Evolutionary conservation across 179 eudicot genomes (phyloP).

Genomic region (Heliamphora pulchella): DNA sequence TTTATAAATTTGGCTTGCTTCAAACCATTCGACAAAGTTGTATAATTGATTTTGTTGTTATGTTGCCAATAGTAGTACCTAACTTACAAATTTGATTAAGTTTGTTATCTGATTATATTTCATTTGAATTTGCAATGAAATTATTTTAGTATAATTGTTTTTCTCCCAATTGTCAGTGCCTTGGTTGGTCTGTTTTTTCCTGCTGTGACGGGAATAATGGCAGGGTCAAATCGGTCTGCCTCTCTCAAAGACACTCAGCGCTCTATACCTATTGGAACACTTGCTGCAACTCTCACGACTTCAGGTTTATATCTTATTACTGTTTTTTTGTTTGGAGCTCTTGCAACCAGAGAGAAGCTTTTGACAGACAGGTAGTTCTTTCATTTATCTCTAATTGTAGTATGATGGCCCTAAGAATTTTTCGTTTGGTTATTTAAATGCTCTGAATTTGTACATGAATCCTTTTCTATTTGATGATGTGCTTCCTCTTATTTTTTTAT

Average conservation of each 20-base stretch:
- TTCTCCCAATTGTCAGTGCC: slow-evolving; percentile 52
- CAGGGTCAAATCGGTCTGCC: slow-evolving; percentile 93
- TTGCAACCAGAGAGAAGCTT: slow-evolving; percentile 90
- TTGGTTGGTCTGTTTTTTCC: slow-evolving; percentile 98
- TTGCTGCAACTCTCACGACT: slow-evolving; percentile 80
- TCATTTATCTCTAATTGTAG: slow-evolving; percentile 6
- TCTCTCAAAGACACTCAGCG: slow-evolving; percentile 91
- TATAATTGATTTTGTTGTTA: not conserved
- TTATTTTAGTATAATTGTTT: slow-evolving; percentile 4
- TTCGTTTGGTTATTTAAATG: not conserved
- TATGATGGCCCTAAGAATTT: not conserved
- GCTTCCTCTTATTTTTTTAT: not conserved
- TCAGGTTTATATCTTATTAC: slow-evolving; percentile 58
- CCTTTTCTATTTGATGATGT: not conserved
- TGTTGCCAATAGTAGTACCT: not conserved
- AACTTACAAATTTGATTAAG: not conserved
- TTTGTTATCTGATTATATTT: not conserved
- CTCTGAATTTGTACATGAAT: not conserved
- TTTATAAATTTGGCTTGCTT: too few relatives aligned
- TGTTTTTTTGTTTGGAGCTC: slow-evolving; percentile 79
- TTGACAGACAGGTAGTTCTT: slow-evolving; percentile 64
- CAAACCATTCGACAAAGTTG: not conserved
- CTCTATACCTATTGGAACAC: slow-evolving; percentile 89
- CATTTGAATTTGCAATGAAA: not conserved
- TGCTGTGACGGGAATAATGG: slow-evolving; percentile 99